A percentile compares a stretch with the other conserved stretches of the same genome.
phyloP scores from a whole-genome alignment of 2,329 filamentous ascomycete species.

The Colletotrichum truncatum region DNA sequence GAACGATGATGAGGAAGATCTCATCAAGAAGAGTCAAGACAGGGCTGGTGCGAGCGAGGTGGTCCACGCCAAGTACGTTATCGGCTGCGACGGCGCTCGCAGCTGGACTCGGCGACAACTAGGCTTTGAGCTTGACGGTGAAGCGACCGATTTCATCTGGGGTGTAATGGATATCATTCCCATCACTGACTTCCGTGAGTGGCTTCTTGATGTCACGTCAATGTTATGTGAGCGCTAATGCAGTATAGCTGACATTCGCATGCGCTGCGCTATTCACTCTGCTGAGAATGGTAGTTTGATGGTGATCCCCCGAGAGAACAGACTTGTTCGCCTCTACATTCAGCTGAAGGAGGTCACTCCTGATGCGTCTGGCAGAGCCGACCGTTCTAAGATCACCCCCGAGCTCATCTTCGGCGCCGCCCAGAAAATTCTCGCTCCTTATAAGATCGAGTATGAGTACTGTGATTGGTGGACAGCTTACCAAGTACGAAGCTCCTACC shows the following conservation, averaged over 20 bases:
- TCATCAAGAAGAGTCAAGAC: conserved; percentile 30
- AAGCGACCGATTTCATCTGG: conserved; percentile 60
- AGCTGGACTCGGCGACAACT: conserved; percentile 70
- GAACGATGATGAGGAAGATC: conserved; percentile 63
- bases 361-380: conserved; percentile 55
- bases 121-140: conserved; percentile 64
- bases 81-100: conserved; percentile 76
- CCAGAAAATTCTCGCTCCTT: conserved; percentile 72
- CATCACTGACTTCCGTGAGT: conserved; percentile 56
- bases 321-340: conserved; percentile 71
- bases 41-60: conserved; percentile 49
- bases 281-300: conserved; percentile 66
- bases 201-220: neutral
- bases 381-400: conserved; percentile 69
- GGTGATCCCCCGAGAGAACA: conserved; percentile 72
- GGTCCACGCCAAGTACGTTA: conserved; percentile 68
- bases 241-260: conserved; percentile 59
- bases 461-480: conserved; percentile 75
- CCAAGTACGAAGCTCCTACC: conserved; percentile 52
- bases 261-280: conserved; percentile 66
- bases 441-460: conserved; percentile 69
- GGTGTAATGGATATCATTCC: conserved; percentile 50
- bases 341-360: conserved; percentile 62
- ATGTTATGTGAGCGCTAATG: neutral
- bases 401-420: conserved; percentile 70